These are phyloP conservation scores for Puccinia triticina DNA, from an alignment of 1,284 basidiomycete genomes.

Conservation along the genomic window DNA sequence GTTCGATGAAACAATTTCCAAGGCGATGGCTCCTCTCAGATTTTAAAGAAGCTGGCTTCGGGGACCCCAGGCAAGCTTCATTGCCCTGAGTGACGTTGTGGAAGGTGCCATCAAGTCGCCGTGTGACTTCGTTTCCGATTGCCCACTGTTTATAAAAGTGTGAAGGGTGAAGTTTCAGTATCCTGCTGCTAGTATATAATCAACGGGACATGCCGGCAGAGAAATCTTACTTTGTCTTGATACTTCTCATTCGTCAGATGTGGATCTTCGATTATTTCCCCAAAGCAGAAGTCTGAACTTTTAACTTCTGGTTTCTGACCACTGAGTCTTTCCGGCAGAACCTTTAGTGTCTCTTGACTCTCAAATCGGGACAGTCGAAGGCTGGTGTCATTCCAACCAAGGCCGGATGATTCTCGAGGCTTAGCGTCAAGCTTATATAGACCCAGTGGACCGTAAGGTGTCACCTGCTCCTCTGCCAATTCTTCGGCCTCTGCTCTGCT, in stretches of 20 bases:
- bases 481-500: background rate
- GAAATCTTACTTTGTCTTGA: constrained; percentile 31
- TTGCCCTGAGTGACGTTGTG: background rate
- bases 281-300: constrained; percentile 16
- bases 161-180: background rate
- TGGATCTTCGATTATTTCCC: constrained; percentile 12
- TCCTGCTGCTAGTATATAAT: no score
- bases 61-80: background rate
- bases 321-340: background rate
- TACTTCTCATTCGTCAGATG: constrained; percentile 32
- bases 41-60: background rate
- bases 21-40: background rate
- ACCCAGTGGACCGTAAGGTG: constrained; percentile 36
- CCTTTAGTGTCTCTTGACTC: background rate
- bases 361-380: background rate
- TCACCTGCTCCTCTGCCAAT: constrained; percentile 10
- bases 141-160: constrained; percentile 26
- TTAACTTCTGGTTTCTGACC: background rate
- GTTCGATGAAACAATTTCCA: background rate
- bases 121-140: constrained; percentile 25
- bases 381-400: constrained; percentile 22
- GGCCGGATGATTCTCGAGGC: background rate
- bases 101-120: constrained; percentile 25
- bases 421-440: constrained; percentile 31
- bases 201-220: background rate